A percentile compares a stretch with the other conserved stretches of the same genome.
Conservation (phyloP, 2,329 filamentous ascomycete species). For the Alternaria sp. region DNA sequence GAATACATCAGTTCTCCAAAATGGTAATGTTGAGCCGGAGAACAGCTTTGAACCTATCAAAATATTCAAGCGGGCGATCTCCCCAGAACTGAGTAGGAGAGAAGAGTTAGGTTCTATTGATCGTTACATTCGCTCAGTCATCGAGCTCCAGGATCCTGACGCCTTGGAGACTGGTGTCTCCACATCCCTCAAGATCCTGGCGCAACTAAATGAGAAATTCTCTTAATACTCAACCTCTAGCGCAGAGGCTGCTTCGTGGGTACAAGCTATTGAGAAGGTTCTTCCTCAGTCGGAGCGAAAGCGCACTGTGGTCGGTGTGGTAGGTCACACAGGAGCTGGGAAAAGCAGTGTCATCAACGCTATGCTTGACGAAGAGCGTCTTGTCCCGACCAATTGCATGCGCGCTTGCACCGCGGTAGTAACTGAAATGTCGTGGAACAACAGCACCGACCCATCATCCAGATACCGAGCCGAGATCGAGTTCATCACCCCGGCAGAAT, state of each 20-base stretch:
- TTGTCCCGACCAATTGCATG: constrained; percentile 66
- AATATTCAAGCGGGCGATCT: constrained; percentile 28
- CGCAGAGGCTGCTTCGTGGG: constrained; percentile 52
- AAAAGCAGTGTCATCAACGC: constrained; percentile 72
- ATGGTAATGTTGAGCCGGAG: background rate
- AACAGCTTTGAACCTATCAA: constrained; percentile 25
- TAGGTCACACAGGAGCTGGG: constrained; percentile 68
- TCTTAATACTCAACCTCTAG: constrained; percentile 21
- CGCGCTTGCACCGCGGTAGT: constrained; percentile 69
- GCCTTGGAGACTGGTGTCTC: constrained; percentile 53
- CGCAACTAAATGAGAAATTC: constrained; percentile 46
- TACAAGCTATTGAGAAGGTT: constrained; percentile 54
- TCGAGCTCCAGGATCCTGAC: constrained; percentile 41
- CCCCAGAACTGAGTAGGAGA: constrained; percentile 8
- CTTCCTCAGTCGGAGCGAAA: constrained; percentile 51
- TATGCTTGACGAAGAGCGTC: constrained; percentile 67
- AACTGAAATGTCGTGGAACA: constrained; percentile 67
- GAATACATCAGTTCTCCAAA: background rate
- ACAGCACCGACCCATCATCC: constrained; percentile 47
- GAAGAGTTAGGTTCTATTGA: constrained; percentile 15
- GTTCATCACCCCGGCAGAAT: constrained; percentile 63
- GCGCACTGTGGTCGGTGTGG: constrained; percentile 64
- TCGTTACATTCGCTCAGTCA: constrained; percentile 42
- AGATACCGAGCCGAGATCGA: constrained; percentile 66
- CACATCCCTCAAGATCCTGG: constrained; percentile 49